phyloP scores from a whole-genome alignment of 1,139 yeast genomes.

The Scheffersomyces quercinus region DNA sequence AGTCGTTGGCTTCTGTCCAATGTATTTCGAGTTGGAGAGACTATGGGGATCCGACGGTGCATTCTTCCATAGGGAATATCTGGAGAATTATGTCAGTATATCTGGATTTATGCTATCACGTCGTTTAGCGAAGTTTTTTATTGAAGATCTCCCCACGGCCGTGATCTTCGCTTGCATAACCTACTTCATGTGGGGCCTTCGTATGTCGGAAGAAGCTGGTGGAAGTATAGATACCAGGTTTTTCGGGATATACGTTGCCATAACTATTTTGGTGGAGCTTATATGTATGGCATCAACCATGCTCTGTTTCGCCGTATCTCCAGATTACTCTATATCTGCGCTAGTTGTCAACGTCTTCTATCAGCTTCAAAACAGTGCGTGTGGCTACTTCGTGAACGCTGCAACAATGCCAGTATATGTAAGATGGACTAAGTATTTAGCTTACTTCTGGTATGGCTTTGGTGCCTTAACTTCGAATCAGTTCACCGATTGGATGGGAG shows the following conservation, averaged over 20 bases:
- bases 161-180: conserved; percentile 59
- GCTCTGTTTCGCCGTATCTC: conserved; percentile 55
- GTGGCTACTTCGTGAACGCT: conserved; percentile 80
- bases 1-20: conserved; percentile 66
- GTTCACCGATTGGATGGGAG: conserved; percentile 59
- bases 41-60: conserved; percentile 68
- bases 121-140: conserved; percentile 60
- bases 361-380: conserved; percentile 74
- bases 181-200: conserved; percentile 78
- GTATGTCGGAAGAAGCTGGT: conserved; percentile 25
- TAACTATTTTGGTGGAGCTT: conserved; percentile 56
- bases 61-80: conserved; percentile 71
- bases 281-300: conserved; percentile 59
- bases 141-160: conserved; percentile 72
- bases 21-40: conserved; percentile 73
- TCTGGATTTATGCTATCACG: conserved; percentile 70
- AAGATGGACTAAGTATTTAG: conserved; percentile 76
- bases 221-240: conserved; percentile 25
- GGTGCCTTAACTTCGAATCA: conserved; percentile 71
- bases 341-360: conserved; percentile 63
- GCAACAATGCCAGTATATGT: conserved; percentile 81
- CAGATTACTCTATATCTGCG: conserved; percentile 68
- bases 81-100: conserved; percentile 68
- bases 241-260: conserved; percentile 65
- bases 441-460: conserved; percentile 77